Evolutionary conservation across 208 protist species (phyloP), one percentile per base, ranked within the genome.

Genomic region (Leishmania amazonensis): DNA sequence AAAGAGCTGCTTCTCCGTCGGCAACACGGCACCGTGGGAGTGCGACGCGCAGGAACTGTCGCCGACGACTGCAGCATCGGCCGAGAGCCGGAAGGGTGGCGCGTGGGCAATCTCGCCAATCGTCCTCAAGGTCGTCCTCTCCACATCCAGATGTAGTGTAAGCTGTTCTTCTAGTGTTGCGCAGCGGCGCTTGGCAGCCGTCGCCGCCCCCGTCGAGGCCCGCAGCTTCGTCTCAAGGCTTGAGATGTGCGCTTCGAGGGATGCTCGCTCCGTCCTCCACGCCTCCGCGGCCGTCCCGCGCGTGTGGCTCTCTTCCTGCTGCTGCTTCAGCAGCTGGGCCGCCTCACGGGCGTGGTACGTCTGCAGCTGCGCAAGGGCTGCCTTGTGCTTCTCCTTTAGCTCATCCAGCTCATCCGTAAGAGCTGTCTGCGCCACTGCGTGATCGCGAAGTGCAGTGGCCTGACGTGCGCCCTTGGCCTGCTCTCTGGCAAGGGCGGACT

Each of bases 1-100:
- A n/a, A 85, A 85, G 11, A 85, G 64, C 47, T 60, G 79, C 71
- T 85, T 85, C 45, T 81, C 81, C 47, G 81, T 85, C 17, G 72
- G 64, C 8, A 73, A 77, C 24, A 35, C 47, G n/a, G 13, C 71
- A 75, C 47, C 47, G 7, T 40, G n/a, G n/a, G n/a, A 21, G 47
- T 40, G 47, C 71, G 17, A 21, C 24, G 49, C 28, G 31, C 24
- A 11, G 47, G n/a, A 35, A 47, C n/a, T 17, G 11, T 40, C 51
- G 51, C 35, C 73, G 19, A n/a, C 31, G 73, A 3, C 73, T 65
- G 53, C 75, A 47, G n/a, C 57, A 21, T 47, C 75, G 40, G 38
- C 17, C 21, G 53, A 28, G 51, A 19, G 21, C 2, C 42, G 58
- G 15, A 79, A 3, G 15, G 77, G 53, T n/a, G 78, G 58, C 47